Evolutionary conservation across 2,329 filamentous ascomycete species (phyloP).

Genomic region (Aspergillus jensenii): DNA sequence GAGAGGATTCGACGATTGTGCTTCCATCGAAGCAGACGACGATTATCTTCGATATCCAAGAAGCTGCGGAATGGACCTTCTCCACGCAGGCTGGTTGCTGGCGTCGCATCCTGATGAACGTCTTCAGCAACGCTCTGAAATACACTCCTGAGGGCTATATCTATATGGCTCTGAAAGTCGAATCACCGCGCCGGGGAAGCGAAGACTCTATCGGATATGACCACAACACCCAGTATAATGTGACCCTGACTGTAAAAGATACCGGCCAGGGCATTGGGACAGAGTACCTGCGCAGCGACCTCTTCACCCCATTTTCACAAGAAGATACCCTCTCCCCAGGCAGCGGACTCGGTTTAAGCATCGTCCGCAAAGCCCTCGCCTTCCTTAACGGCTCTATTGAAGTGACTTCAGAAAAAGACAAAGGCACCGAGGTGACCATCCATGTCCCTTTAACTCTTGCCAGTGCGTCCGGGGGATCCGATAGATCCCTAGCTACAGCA

Average conservation of each 20-base stretch:
- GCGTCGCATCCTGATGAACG: constrained; percentile 13
- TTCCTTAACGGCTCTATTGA: constrained; percentile 20
- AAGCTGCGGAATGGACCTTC: constrained; percentile 5
- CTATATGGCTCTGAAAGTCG: neutral
- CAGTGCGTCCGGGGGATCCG: too few species aligned
- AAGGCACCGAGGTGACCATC: constrained; percentile 19
- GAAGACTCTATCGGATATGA: too few species aligned
- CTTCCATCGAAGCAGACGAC: neutral
- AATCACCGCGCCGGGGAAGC: too few species aligned
- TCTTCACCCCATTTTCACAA: constrained; percentile 60
- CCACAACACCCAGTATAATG: too few species aligned
- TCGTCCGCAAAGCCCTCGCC: neutral
- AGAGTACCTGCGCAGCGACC: constrained; percentile 24
- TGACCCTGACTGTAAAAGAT: constrained; percentile 18
- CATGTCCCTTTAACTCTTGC: too few species aligned
- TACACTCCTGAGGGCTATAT: constrained; percentile 11
- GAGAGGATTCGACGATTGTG: neutral
- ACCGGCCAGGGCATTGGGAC: constrained; percentile 30
- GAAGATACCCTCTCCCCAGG: constrained; percentile 34
- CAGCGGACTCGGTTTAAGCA: neutral
- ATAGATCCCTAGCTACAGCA: too few species aligned
- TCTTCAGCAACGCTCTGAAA: constrained; percentile 13
- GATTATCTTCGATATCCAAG: neutral
- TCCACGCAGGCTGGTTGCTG: constrained; percentile 8
- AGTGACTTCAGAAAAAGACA: constrained; percentile 21